These are phyloP conservation scores for Citrus trifoliata DNA, from an alignment of 345 rosid genomes.

Conservation along the genomic window DNA sequence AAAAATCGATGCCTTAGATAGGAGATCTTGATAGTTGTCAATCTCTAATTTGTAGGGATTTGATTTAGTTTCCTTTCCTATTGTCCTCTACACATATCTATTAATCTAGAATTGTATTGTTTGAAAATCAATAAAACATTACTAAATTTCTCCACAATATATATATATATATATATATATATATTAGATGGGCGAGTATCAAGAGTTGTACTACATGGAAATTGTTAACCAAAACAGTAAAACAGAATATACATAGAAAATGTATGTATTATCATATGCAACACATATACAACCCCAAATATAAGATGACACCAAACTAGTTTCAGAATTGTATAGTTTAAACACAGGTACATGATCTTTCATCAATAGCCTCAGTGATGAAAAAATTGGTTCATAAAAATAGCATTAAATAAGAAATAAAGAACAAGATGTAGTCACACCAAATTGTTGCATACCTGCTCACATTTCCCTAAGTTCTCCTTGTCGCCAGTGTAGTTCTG, in stretches of 20 bases:
- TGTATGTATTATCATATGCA: not conserved
- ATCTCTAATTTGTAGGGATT: no score
- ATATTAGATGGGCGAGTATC: not conserved
- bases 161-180: not conserved
- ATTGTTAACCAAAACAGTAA: not conserved
- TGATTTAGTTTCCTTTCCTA: no score
- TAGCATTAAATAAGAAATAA: not conserved
- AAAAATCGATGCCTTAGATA: no score
- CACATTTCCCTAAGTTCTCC: constrained; percentile 87
- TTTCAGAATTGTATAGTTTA: not conserved
- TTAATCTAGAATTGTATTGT: no score
- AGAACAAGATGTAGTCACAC: not conserved
- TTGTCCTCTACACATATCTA: no score
- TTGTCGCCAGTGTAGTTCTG: constrained; percentile 85
- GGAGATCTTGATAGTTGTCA: no score
- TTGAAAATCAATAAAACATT: no score
- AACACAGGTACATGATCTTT: not conserved
- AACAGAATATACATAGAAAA: not conserved
- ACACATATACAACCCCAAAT: not conserved
- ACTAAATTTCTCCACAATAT: not conserved
- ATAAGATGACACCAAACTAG: not conserved
- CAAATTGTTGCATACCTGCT: constrained; percentile 61
- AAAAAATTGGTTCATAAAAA: not conserved
- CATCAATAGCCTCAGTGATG: not conserved
- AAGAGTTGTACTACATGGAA: not conserved